phyloP scores from a whole-genome alignment of 2,329 filamentous ascomycete species.

The Phyllosticta citribraziliensis region DNA sequence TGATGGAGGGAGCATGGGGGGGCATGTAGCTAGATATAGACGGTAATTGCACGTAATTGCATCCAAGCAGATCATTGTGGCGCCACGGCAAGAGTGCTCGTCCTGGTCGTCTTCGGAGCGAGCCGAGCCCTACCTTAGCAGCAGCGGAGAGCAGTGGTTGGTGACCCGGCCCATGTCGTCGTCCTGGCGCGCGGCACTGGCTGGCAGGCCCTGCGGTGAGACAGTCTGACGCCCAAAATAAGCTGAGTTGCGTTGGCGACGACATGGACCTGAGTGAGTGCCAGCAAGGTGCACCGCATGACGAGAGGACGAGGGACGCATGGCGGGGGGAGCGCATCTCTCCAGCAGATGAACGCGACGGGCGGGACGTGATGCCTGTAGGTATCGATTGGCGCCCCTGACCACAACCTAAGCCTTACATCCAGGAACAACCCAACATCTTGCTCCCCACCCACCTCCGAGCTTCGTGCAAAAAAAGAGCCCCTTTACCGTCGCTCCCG shows the following conservation, averaged over 20 bases:
- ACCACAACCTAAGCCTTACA: constrained; percentile 11
- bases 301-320: neutral
- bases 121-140: neutral
- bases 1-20: neutral
- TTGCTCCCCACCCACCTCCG: constrained; percentile 3
- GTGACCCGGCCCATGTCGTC: neutral
- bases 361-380: neutral
- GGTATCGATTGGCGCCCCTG: neutral
- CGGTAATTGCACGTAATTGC: neutral
- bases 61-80: neutral
- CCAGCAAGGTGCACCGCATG: neutral
- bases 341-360: neutral
- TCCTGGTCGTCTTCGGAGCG: neutral
- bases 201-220: neutral
- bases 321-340: neutral
- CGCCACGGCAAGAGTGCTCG: neutral
- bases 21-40: neutral
- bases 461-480: constrained; percentile 2
- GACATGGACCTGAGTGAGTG: neutral
- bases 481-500: constrained; percentile 2
- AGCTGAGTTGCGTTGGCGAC: neutral
- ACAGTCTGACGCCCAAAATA: neutral
- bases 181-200: neutral
- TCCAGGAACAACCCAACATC: constrained; percentile 8
- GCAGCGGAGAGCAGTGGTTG: neutral